These are phyloP conservation scores for Rhodotorula sp. DNA, from an alignment of 1,284 basidiomycete species.

Conservation along the genomic window DNA sequence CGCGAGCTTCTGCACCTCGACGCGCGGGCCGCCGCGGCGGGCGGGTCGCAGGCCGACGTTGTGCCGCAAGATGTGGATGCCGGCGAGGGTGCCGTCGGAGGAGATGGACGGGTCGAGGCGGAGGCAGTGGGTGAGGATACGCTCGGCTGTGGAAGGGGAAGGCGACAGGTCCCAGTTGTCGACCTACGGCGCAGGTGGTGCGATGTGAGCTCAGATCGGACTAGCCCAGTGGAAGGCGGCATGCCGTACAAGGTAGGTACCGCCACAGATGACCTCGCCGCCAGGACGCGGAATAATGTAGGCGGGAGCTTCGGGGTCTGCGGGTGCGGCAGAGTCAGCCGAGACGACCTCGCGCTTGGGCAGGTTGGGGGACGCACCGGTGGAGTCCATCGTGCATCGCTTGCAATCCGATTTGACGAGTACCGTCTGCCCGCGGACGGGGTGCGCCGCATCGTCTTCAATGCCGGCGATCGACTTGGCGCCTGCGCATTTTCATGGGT, in stretches of 20 bases:
- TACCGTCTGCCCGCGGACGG: conserved; percentile 83
- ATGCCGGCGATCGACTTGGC: conserved; percentile 75
- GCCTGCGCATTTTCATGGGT: conserved; percentile 55
- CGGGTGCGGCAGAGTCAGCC: neutral
- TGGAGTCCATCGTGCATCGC: conserved; percentile 43
- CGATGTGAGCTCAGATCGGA: neutral
- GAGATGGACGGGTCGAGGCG: conserved; percentile 51
- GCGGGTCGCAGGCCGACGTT: conserved; percentile 72
- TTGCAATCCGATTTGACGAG: conserved; percentile 56
- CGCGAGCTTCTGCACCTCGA: conserved; percentile 63
- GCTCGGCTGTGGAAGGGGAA: conserved; percentile 46
- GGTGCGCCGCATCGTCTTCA: conserved; percentile 69
- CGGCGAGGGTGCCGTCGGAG: conserved; percentile 45
- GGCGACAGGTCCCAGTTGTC: conserved; percentile 49
- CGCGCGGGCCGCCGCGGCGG: conserved; percentile 66
- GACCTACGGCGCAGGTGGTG: conserved; percentile 28
- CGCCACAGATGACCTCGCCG: conserved; percentile 46
- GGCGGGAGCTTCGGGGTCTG: conserved; percentile 35
- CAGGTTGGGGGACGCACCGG: neutral
- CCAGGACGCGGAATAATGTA: conserved; percentile 56
- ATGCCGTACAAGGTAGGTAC: conserved; percentile 23
- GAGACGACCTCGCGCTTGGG: neutral
- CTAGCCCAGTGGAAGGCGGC: neutral
- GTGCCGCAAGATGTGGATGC: conserved; percentile 60
- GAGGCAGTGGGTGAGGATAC: conserved; percentile 53